These are phyloP conservation scores for Dendrothele bispora DNA, from an alignment of 768 basidiomycete species.

Conservation along the genomic window DNA sequence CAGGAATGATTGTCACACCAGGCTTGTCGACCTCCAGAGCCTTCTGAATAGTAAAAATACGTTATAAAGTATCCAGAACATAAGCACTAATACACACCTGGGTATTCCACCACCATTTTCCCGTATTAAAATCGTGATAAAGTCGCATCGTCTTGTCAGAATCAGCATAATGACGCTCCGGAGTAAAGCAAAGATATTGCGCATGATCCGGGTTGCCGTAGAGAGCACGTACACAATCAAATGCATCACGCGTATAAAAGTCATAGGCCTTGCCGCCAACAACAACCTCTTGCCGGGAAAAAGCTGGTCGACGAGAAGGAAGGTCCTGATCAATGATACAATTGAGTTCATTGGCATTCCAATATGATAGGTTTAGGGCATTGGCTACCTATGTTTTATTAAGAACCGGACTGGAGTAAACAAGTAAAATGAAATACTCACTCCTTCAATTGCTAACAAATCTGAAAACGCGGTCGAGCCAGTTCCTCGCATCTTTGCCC, in stretches of 20 bases:
- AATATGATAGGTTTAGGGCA: slow-evolving; percentile 23
- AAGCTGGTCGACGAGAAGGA: slow-evolving; percentile 21
- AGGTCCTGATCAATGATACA: no score
- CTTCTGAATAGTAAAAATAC: no score
- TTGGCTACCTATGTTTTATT: slow-evolving; percentile 22
- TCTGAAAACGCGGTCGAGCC: no score
- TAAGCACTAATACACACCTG: slow-evolving; percentile 33
- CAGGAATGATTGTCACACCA: slow-evolving; percentile 34
- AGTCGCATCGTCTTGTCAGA: no score
- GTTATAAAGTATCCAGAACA: neutral
- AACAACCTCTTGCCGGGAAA: slow-evolving; percentile 22
- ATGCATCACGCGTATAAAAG: slow-evolving; percentile 29
- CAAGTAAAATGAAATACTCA: slow-evolving; percentile 18
- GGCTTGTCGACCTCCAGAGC: slow-evolving; percentile 18
- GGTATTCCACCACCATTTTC: no score
- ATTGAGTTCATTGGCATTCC: slow-evolving; percentile 25
- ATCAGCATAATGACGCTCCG: slow-evolving; percentile 37
- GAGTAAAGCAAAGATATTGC: slow-evolving; percentile 26
- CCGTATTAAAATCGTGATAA: no score
- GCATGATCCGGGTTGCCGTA: no score
- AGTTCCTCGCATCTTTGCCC: slow-evolving; percentile 29
- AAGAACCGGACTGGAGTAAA: neutral
- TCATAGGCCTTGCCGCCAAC: slow-evolving; percentile 29
- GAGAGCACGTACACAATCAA: no score
- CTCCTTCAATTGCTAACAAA: slow-evolving; percentile 36